A percentile compares a stretch with the other conserved stretches of the same genome.
Evolutionary conservation across 2,329 filamentous ascomycete species (phyloP).

Genomic region (Microsporum canis): DNA sequence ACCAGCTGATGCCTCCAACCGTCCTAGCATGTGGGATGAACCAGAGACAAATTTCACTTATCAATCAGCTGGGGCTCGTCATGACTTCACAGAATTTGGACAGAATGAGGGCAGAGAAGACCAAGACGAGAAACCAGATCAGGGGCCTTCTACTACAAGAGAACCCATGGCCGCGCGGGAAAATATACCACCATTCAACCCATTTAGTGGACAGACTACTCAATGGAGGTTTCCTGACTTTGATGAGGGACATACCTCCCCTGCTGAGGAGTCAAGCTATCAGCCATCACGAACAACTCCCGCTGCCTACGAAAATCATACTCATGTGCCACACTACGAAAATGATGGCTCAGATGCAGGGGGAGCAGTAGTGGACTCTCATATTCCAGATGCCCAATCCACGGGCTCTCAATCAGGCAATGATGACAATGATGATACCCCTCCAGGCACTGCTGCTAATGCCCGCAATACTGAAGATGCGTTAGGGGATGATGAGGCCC

Average conservation of each 20-base stretch:
- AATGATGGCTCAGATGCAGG: neutral
- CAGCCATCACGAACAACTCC: neutral
- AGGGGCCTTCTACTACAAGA: neutral
- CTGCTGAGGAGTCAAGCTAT: neutral
- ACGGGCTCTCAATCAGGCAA: neutral
- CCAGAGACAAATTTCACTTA: neutral
- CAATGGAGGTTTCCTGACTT: neutral
- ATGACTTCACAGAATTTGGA: neutral
- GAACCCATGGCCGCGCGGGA: neutral
- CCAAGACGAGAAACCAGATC: neutral
- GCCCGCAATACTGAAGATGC: neutral
- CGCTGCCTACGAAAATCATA: neutral
- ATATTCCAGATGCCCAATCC: too few relatives aligned
- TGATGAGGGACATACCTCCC: neutral
- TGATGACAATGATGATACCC: neutral
- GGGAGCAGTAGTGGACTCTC: too few relatives aligned
- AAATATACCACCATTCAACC: neutral
- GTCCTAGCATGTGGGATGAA: conserved; percentile 1
- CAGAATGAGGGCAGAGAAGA: neutral
- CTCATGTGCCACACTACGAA: too few relatives aligned
- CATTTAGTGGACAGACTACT: neutral
- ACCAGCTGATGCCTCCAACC: neutral
- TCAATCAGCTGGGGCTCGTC: neutral
- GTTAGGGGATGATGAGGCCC: neutral
- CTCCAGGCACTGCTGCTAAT: neutral